Evolutionary conservation across 2,329 filamentous ascomycete genomes (phyloP).

Genomic region (Alternaria ventricosa): DNA sequence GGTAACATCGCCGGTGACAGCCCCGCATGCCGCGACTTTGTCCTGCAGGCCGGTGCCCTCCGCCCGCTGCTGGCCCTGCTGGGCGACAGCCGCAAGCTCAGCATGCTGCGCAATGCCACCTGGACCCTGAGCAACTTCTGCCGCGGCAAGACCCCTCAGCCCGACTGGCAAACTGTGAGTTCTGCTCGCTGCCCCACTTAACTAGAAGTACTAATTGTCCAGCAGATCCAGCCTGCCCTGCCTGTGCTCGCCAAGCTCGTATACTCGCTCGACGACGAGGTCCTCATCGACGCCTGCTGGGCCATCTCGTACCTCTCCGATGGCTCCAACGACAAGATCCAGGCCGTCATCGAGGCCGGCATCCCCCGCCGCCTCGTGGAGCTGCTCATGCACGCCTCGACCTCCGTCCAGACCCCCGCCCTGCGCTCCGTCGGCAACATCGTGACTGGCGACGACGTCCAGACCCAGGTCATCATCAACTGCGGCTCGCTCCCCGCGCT

Average conservation of each 20-base stretch:
- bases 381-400: conserved; percentile 96
- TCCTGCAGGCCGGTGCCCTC: conserved; percentile 87
- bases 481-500: conserved; percentile 91
- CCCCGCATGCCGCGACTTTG: conserved; percentile 95
- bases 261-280: conserved; percentile 97
- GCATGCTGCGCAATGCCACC: conserved; percentile 98
- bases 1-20: conserved; percentile 99
- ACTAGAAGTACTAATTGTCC: conserved; percentile 11
- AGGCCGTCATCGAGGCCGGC: conserved; percentile 97
- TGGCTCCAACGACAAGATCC: conserved; percentile 98
- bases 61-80: conserved; percentile 88
- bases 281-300: conserved; percentile 99
- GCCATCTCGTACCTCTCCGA: conserved; percentile 98
- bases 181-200: not conserved
- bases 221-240: conserved; percentile 88
- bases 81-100: conserved; percentile 96
- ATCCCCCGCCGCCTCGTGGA: conserved; percentile 96
- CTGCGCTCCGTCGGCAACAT: conserved; percentile 98
- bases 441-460: conserved; percentile 96
- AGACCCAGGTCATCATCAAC: conserved; percentile 99
- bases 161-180: conserved; percentile 94
- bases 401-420: conserved; percentile 96
- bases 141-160: conserved; percentile 98
- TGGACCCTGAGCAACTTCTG: conserved; percentile 99
- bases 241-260: conserved; percentile 96